These are phyloP conservation scores for Beauveria bassiana DNA, from an alignment of 2,329 filamentous ascomycete genomes.

Conservation along the genomic window DNA sequence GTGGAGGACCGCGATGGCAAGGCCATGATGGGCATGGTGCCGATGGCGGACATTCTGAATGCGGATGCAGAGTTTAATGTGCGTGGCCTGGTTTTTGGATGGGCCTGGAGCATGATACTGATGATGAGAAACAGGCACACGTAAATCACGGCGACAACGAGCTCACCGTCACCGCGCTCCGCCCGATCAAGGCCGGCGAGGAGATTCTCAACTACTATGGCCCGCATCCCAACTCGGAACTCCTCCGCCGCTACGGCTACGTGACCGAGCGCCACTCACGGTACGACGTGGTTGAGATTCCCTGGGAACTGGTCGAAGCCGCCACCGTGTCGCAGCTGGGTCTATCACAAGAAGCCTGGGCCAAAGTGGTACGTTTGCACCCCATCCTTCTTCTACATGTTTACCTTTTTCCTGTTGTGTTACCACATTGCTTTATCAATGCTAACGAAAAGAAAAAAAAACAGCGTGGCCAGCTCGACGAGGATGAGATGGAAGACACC, in stretches of 20 bases:
- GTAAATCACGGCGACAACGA: slow-evolving; percentile 45
- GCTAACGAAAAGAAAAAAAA: too few relatives aligned
- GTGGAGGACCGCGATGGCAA: slow-evolving; percentile 54
- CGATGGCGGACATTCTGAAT: slow-evolving; percentile 83
- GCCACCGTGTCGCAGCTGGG: slow-evolving; percentile 33
- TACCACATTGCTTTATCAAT: too few relatives aligned
- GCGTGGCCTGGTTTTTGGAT: slow-evolving; percentile 16
- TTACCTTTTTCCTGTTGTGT: too few relatives aligned
- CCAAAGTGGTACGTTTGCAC: slow-evolving; percentile 34
- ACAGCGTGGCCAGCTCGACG: slow-evolving; percentile 42
- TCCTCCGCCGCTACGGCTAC: slow-evolving; percentile 80
- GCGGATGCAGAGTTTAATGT: slow-evolving; percentile 84
- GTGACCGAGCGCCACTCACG: slow-evolving; percentile 68
- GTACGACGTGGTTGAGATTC: slow-evolving; percentile 77
- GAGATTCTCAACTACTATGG: slow-evolving; percentile 90
- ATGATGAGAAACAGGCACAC: slow-evolving; percentile 32
- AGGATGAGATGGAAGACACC: slow-evolving; percentile 64
- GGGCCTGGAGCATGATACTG: too few relatives aligned
- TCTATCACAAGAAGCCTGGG: slow-evolving; percentile 30
- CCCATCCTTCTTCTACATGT: not conserved
- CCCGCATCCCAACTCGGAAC: slow-evolving; percentile 71
- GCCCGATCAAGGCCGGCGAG: slow-evolving; percentile 59
- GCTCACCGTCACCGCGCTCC: slow-evolving; percentile 65
- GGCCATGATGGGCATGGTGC: slow-evolving; percentile 74
- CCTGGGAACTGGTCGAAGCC: slow-evolving; percentile 49